Evolutionary conservation across 1,284 basidiomycete genomes (phyloP), one percentile per base, ranked within the genome.

Genomic region (Erythrobasidium hasegawianum): DNA sequence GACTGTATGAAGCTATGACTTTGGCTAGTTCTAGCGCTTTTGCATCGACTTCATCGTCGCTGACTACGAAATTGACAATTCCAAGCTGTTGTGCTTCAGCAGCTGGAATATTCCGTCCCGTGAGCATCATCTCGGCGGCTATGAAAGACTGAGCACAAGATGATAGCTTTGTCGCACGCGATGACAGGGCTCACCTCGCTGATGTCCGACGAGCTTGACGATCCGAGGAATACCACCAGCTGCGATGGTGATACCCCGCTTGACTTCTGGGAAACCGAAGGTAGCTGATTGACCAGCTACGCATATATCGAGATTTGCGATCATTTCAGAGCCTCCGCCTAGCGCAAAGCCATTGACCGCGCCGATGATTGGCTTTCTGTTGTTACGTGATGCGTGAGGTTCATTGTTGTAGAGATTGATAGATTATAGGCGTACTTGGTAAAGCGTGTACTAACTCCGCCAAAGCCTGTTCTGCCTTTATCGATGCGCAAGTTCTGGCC

Each of bases 241-340:
- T 9, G 83, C 79, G 8, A 87, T 89, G 22, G 87, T 76, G 1
- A 90, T 89, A 0, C 90, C 90, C 45, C 87, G 81, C 75, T 85
- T 86, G 1, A 90, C 90, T 73, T 93, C 90, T 0, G 89, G 89
- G 38, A 92, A 80, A 1, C 83, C 87, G 68, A 94, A 87, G 64
- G 82, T 83, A 5, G 87, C 86, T 10, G 85, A 82, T 52, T 85
- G 80, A 62, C 81, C 83, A 1, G 89, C 86, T n/a, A 94, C 78
- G 33, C 91, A 87, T 26, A 92, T 75, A 75, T 93, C 90, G 71
- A 88, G 90, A 70, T 92, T 92, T 9, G 91, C 75, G 0, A 89
- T 71, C 57, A 90, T 83, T 75, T 93, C 90, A 49, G 85, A 81
- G 1, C 89, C 90, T 3, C 90, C 90, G 13, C 90, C 90, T 70